Percentiles rank a stretch among this genome's conserved stretches.
Evolutionary conservation across 1,284 basidiomycete species (phyloP).

Genomic region (Moesziomyces sp.): DNA sequence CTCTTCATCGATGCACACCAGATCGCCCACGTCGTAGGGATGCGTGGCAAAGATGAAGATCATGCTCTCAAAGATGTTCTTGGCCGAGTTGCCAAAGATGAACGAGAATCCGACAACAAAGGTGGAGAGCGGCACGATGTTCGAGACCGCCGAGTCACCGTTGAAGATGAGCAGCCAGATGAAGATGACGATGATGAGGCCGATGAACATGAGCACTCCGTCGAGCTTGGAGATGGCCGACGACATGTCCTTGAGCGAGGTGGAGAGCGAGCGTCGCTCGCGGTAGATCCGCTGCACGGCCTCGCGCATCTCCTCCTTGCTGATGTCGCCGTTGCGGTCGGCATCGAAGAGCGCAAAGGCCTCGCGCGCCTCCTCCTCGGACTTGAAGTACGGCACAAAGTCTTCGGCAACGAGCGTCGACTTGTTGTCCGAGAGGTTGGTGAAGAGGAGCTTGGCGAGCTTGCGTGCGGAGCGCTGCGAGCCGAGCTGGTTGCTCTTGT

Average conservation of each 20-base stretch:
- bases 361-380: conserved; percentile 77
- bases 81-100: conserved; percentile 81
- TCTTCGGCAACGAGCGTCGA: conserved; percentile 71
- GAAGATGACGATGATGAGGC: conserved; percentile 76
- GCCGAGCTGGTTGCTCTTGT: conserved; percentile 51
- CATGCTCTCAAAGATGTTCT: conserved; percentile 77
- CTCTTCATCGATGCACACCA: conserved; percentile 66
- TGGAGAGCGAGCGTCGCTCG: conserved; percentile 79
- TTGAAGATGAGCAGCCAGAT: conserved; percentile 83
- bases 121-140: conserved; percentile 82
- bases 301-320: conserved; percentile 83
- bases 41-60: conserved; percentile 78
- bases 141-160: conserved; percentile 76
- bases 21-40: conserved; percentile 66
- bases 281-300: conserved; percentile 83
- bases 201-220: conserved; percentile 73
- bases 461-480: conserved; percentile 77
- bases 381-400: conserved; percentile 77
- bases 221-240: conserved; percentile 62
- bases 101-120: conserved; percentile 72
- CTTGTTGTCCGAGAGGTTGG: conserved; percentile 68
- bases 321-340: conserved; percentile 84
- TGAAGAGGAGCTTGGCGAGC: conserved; percentile 80
- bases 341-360: conserved; percentile 83
- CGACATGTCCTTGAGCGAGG: conserved; percentile 72